Evolutionary conservation across 164 flowering plant genomes (phyloP).

Genomic region (Piper betle): DNA sequence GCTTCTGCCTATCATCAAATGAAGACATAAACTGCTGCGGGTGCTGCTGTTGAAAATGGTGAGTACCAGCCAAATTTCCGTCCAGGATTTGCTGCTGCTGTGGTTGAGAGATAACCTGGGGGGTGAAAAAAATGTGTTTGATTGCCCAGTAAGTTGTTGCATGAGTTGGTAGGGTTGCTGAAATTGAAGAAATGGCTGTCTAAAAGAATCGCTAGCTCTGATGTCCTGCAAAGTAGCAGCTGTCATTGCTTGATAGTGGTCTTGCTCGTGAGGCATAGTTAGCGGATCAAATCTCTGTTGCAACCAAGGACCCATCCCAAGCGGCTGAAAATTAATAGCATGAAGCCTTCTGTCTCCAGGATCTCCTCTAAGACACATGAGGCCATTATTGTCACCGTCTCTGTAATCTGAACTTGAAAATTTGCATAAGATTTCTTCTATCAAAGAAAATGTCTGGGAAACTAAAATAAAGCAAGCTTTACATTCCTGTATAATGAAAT

Average conservation of each 20-base stretch:
- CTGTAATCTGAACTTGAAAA: constrained; percentile 30
- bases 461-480: no score
- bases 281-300: constrained; percentile 55
- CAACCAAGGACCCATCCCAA: constrained; percentile 54
- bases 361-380: constrained; percentile 65
- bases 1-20: constrained; percentile 25
- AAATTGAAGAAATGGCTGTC: constrained; percentile 47
- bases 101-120: constrained; percentile 37
- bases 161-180: constrained; percentile 47
- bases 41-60: constrained; percentile 20
- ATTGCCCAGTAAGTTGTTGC: constrained; percentile 28
- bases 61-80: neutral
- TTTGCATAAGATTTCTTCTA: no score
- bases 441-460: no score
- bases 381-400: constrained; percentile 34
- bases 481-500: no score
- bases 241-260: constrained; percentile 56
- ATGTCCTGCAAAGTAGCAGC: constrained; percentile 48
- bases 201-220: constrained; percentile 43
- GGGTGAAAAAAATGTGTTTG: constrained; percentile 28
- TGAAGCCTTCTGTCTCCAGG: constrained; percentile 44
- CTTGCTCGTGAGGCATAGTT: constrained; percentile 34
- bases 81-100: constrained; percentile 31
- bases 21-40: constrained; percentile 28
- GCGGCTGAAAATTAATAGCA: constrained; percentile 40